These are phyloP conservation scores for Geosmithia putterillii DNA, from an alignment of 2,329 filamentous ascomycete genomes.

Conservation along the genomic window DNA sequence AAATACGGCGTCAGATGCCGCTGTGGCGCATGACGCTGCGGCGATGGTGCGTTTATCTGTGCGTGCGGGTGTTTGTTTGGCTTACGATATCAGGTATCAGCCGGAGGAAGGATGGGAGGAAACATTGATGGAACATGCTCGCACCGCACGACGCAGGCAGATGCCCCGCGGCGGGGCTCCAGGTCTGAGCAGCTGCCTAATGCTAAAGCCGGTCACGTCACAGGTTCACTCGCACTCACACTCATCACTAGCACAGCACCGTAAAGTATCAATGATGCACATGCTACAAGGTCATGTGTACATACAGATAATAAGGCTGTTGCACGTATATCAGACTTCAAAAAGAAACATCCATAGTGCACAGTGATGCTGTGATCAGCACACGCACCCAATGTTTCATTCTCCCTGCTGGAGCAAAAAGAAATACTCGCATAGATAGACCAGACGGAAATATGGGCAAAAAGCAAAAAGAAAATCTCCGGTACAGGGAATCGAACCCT, in stretches of 20 bases:
- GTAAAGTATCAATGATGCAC: too few species aligned
- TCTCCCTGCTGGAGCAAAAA: not conserved
- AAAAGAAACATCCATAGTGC: too few species aligned
- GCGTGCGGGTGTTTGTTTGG: not conserved
- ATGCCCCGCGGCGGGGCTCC: not conserved
- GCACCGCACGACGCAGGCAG: not conserved
- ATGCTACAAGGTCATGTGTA: too few species aligned
- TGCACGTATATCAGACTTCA: too few species aligned
- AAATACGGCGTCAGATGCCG: not conserved
- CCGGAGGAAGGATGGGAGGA: not conserved
- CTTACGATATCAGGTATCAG: not conserved
- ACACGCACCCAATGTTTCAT: too few species aligned
- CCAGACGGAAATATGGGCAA: not conserved
- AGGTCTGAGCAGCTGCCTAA: not conserved
- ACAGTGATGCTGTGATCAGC: too few species aligned
- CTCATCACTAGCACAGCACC: too few species aligned
- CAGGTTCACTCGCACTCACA: too few species aligned
- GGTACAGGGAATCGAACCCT: slow-evolving; percentile 10
- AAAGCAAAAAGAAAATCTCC: slow-evolving; percentile 5
- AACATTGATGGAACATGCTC: too few species aligned
- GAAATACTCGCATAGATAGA: not conserved
- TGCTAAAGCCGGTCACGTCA: not conserved
- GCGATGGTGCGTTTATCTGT: not conserved
- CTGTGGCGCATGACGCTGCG: not conserved
- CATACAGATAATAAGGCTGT: too few species aligned